Conservation (phyloP, 2,329 filamentous ascomycete genomes). For the Peltaster fructicola region DNA sequence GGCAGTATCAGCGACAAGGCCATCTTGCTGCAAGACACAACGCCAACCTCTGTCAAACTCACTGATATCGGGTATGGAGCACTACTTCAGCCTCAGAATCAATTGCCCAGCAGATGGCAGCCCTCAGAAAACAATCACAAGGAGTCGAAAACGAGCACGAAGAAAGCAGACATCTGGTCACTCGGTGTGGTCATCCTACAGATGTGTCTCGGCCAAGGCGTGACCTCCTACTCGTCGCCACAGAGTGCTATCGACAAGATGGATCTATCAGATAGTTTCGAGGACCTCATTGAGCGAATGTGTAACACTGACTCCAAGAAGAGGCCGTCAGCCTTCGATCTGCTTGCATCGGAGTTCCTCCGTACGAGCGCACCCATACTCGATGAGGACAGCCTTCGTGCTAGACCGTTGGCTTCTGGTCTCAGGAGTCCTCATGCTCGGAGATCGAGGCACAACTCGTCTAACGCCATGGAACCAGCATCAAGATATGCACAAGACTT, state of each 20-base stretch:
- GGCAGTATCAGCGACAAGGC: slow-evolving; percentile 11
- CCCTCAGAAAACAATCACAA: slow-evolving; percentile 6
- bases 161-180: slow-evolving; percentile 87
- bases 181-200: slow-evolving; percentile 82
- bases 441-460: slow-evolving; percentile 17
- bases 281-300: slow-evolving; percentile 65
- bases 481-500: slow-evolving; percentile 83
- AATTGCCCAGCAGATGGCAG: slow-evolving; percentile 10
- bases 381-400: slow-evolving; percentile 8
- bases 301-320: slow-evolving; percentile 76
- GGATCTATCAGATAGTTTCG: slow-evolving; percentile 54
- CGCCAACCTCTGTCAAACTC: slow-evolving; percentile 39
- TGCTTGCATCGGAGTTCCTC: slow-evolving; percentile 41
- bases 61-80: slow-evolving; percentile 56
- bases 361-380: slow-evolving; percentile 31
- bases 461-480: slow-evolving; percentile 10
- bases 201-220: slow-evolving; percentile 77
- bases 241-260: slow-evolving; percentile 53
- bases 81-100: slow-evolving; percentile 34
- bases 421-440: slow-evolving; percentile 11
- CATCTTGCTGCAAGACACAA: slow-evolving; percentile 10
- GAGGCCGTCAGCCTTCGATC: slow-evolving; percentile 62
- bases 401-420: slow-evolving; percentile 8
- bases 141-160: slow-evolving; percentile 25
- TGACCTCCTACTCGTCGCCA: slow-evolving; percentile 63